Evolutionary conservation across 768 basidiomycete species (phyloP), one percentile per base, ranked within the genome.

Genomic region (Pulveroboletus sp.): DNA sequence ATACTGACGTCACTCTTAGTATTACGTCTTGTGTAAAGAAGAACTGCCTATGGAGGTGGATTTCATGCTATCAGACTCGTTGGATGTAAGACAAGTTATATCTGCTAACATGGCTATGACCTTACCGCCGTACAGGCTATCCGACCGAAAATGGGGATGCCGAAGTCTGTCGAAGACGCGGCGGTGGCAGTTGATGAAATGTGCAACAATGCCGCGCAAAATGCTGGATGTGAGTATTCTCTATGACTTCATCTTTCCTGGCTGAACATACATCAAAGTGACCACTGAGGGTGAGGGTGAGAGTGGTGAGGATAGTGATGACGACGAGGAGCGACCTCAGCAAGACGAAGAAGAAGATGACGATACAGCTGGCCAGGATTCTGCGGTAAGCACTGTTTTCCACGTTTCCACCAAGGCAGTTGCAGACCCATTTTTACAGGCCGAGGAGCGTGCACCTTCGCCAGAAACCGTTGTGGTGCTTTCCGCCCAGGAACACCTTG

Each of bases 21-120:
- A 93, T 50, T 99, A 98, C 66, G 75, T 89, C 14, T 76, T 85
- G n/a, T 90, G 89, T 73, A 99, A 99, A 70, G 78, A 84, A 38
- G 74, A 82, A 20, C 67, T 94, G n/a, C 86, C 96, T 0, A 94
- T 97, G 93, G 96, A 99, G 54, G 87, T 96, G 11, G 94, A 96
- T 45, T 99, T 98, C 69, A 95, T 97, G 92, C 68, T 96, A 7
- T 82, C 83, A 1, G 96, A 99, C 67, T 96, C 95, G 1, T 68
- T 99, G 9, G 94, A 98, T 73, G 92, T 92, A 55, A 57, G 71
- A 51, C 5, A 16, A 27, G 27, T 22, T 38, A 23, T 44, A 40
- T 3, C n/a, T n/a, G n/a, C 4, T 35, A 41, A 19, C 34, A 36
- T 41, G 4, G 24, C 14, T 8, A 31, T 43, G 27, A 27, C 38